phyloP scores from a whole-genome alignment of 345 rosid species.

The Xanthoceras sorbifolium region DNA sequence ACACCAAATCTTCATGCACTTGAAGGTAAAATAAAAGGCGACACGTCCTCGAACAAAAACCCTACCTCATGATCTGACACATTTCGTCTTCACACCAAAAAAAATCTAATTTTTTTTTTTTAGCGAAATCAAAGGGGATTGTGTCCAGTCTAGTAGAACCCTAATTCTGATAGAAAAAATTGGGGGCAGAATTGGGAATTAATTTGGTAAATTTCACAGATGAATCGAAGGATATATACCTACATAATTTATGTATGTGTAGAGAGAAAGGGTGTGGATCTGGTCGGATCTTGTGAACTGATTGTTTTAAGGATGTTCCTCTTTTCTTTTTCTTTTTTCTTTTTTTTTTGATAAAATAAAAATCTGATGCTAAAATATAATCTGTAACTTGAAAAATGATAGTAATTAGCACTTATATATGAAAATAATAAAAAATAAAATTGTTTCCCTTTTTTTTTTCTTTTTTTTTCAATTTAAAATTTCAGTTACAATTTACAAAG shows the following conservation, averaged over 20 bases:
- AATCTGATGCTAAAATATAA: constrained; percentile 26
- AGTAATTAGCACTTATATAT: background rate
- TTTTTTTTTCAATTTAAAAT: background rate
- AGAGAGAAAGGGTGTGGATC: constrained; percentile 30
- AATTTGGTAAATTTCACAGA: constrained; percentile 6
- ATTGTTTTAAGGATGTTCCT: constrained; percentile 1
- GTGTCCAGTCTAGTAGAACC: constrained; percentile 2
- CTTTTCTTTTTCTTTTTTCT: constrained; percentile 14
- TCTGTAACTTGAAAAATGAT: background rate
- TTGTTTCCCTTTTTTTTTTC: background rate
- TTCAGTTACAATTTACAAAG: background rate
- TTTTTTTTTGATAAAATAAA: background rate
- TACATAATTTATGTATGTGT: background rate
- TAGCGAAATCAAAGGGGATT: constrained; percentile 17
- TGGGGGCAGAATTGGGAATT: background rate
- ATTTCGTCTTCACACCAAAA: constrained; percentile 19
- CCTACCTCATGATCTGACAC: constrained; percentile 62
- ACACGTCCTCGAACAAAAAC: constrained; percentile 26
- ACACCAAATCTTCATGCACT: constrained; percentile 95
- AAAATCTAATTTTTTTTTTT: constrained; percentile 8
- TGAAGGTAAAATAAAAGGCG: constrained; percentile 12
- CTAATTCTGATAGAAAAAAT: background rate
- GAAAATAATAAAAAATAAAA: too few species aligned
- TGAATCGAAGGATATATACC: constrained; percentile 15
- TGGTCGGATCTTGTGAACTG: constrained; percentile 43